Base-by-base conservation (phyloP, 305 asterid species). In the Solanum hybrid region DNA sequence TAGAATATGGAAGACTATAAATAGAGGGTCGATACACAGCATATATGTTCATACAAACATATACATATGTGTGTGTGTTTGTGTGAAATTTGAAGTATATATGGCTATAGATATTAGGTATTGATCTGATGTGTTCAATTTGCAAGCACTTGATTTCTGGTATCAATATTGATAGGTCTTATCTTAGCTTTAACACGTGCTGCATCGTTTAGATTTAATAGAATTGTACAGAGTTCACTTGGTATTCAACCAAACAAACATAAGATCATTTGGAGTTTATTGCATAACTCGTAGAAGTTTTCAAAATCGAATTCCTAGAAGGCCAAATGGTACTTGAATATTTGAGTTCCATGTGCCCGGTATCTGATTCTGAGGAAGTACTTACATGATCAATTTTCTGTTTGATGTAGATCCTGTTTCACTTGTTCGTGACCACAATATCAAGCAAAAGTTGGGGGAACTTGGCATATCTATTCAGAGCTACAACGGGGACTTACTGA, bases 371-470 rank as follows among this genome's bases (percentile, higher is more conserved):
- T 29, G 73, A 84, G 73, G 40, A 29, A 84, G 29, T 51, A 51
- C 38, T 75, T 75, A 31, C 71, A 29, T 31, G 75, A 51, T 19
- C 42, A 51, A 3, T 84, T 51, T 51, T 19, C 29, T 31, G 40
- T 84, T 84, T 84, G 42, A 84, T 26, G 69, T 93, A 95, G 98
- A 96, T 94, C 99, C 98, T 12, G 90, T 94, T 87, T 96, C 98
- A 35, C 94, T 96, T 73, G 98, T 96, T 90, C 99, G 99, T 87
- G 99, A 97, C 91, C 98, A 96, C 92, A 87, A 91, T 88, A 92
- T 97, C 85, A 97, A 95, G 91, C 95, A 95, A 86, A 95, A 94
- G 90, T 80, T 97, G 90, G 93, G 91, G 27, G 98, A 97, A 88
- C 93, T 87, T 37, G 97, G 98, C 45, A 88, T 96, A 87, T 88